Base-by-base conservation (phyloP, 208 protist species). In the Trypanosoma grayi region DNA sequence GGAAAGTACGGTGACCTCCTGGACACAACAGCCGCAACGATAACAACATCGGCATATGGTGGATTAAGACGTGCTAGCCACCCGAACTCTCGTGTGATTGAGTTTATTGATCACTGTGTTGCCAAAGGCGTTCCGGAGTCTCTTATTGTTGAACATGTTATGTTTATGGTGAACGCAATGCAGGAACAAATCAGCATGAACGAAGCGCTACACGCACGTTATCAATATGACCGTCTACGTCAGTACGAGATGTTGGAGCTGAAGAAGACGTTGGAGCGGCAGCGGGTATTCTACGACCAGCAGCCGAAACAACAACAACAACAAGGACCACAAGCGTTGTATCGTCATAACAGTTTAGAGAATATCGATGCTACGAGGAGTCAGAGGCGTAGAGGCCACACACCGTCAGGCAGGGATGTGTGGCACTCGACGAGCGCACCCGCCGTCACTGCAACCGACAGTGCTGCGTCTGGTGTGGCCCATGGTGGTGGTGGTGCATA, bases 161-260 rank as follows among this genome's bases (percentile, higher is more conserved):
- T 79, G 25, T 89, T 90, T 39, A 90, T 94, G 81, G 69, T 84
- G n/a, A 50, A 72, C 44, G 72, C 81, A 16, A 93, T 93, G 83
- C 50, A 73, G 53, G 83, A 89, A 39, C 75, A 77, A 22, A 66
- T 90, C 20, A 75, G 54, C 25, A 56, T 93, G 16, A 74, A 81
- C 62, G 77, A 66, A 9, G 82, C 78, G 11, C 54, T 91, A 25
- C 83, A 91, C 41, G 69, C 68, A 2, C 70, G 66, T 48, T 80
- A 67, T 31, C 79, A 92, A 28, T 61, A 79, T 28, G 74, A 81
- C 34, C 70, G 78, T n/a, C 65, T 87, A 16, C 69, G 73, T 7
- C 71, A 83, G 34, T 91, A 77, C 39, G 74, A 87, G 53, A 37
- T 91, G 27, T 70, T 57, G 11, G 70, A 81, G 40, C 51, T 87